Evolutionary conservation across 805 yeast species (phyloP), one percentile per base, ranked within the genome.

Genomic region (Pichia exigua): DNA sequence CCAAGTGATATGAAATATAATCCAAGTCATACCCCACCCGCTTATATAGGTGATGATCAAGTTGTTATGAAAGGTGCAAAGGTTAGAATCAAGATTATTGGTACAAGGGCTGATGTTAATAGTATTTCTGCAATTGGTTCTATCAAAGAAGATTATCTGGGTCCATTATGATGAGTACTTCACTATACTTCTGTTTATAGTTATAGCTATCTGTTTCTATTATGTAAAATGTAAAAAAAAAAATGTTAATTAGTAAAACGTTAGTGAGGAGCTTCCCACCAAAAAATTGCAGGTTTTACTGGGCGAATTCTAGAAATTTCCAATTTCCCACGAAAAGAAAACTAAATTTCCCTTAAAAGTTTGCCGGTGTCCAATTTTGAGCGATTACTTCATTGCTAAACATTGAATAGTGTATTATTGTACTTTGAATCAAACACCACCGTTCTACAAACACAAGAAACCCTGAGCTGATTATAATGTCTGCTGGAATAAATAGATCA

Each of bases 1-100:
- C 98, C 99, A 10, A 82, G 87, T 40, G 97, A 92, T 65, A 86
- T 94, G 90, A 77, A 82, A 53, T 94, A 85, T 69, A 92, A 91
- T 60, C 96, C 98, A 9, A 85, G 95, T 21, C 91, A 96, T 35
- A 91, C 92, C 61, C 99, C 99, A 11, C 99, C 99, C n/a, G 96
- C 97, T 8, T 94, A 89, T 67, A 95, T 87, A 57, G 83, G 92
- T 55, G 94, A 92, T 22, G 99, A 94, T 61, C 98, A 92, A 72
- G 84, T 88, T 56, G 89, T 94, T 45, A 95, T 88, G 65, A 92
- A 92, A 68, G 97, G 97, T 41, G 83, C 96, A 50, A 82, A 92
- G 59, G 94, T 94, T 35, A 80, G 99, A 67, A 82, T 94, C 60
- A 94, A 94, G 73, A 89, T 94, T 45, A 97, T 92, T 49, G 99